These are phyloP conservation scores for Themeda triandra DNA, from an alignment of 176 grass and related monocot species.

Conservation along the genomic window DNA sequence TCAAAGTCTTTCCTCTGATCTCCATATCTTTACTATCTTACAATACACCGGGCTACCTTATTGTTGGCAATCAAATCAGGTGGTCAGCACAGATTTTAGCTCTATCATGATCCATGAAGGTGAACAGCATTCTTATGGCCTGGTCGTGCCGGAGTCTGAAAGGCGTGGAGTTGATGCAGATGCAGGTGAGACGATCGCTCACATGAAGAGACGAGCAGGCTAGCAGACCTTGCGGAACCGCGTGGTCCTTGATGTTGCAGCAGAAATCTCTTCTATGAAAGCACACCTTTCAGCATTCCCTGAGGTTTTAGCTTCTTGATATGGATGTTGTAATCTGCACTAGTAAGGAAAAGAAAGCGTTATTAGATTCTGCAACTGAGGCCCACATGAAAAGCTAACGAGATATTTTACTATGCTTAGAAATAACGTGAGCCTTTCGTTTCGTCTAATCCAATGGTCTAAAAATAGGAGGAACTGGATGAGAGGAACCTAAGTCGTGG, in stretches of 20 bases:
- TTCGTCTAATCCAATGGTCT: too few species aligned
- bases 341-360: not conserved
- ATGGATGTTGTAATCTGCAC: not conserved
- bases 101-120: slow-evolving; percentile 34
- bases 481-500: too few species aligned
- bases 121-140: slow-evolving; percentile 44
- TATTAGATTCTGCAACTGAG: not conserved
- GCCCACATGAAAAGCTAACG: not conserved
- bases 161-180: slow-evolving; percentile 16
- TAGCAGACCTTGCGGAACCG: slow-evolving; percentile 14
- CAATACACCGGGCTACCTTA: slow-evolving; percentile 1
- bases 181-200: slow-evolving; percentile 14
- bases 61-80: not conserved
- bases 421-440: too few species aligned
- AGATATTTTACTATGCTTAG: too few species aligned
- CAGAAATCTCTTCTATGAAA: slow-evolving; percentile 42
- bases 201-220: slow-evolving; percentile 34
- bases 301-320: slow-evolving; percentile 12
- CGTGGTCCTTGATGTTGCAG: slow-evolving; percentile 25
- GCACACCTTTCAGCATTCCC: slow-evolving; percentile 99
- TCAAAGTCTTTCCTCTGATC: slow-evolving; percentile 41
- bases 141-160: slow-evolving; percentile 31
- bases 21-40: slow-evolving; percentile 35
- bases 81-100: slow-evolving; percentile 36
- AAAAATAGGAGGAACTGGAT: too few species aligned